Evolutionary conservation across 2,329 filamentous ascomycete species (phyloP), one percentile per base, ranked within the genome.

Genomic region (Phyllachora maydis): DNA sequence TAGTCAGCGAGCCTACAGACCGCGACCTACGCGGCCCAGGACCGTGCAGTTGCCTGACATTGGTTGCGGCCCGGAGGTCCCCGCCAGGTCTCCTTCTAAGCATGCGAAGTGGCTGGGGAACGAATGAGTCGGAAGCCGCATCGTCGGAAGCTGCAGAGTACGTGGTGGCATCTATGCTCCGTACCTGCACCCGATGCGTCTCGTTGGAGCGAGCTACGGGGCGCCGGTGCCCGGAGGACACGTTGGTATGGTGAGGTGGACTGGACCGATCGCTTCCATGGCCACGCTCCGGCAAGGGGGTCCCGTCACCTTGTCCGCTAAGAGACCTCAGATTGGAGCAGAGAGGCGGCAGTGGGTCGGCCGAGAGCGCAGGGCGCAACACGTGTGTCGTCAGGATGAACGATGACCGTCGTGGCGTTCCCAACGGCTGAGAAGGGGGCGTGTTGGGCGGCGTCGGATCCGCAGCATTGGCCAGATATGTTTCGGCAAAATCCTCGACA

Each of bases 31-130:
- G 53, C 19, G 66, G 35, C 2, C 49, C 45, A 9, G 47, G 37
- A 6, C 46, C 39, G 21, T 70, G 62, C 4, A 71, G 42, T 16
- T 77, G 70, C 19, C 62, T 61, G 15, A 72, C 63, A 28, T 71
- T 72, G 11, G 59, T 60, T 18, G 65, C 72, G 10, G 69, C 72
- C 30, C 72, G 63, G 22, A 88, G 47, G 41, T 85, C 69, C 16
- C 78, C 76, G 22, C 77, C 78, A 5, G 76, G 78, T 9, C 71
- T 60, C 39, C 78, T 57, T 29, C 78, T 61, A 30, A 88, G 56
- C 19, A 72, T 56, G 21, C 70, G 63, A 5, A 64, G 46, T n/a
- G 66, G 65, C 11, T 50, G 48, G 2, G 61, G 56, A 22, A 56
- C 42, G 3, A 54, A 24, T 29, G 49, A 49, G 5, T 53, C 52